Base-by-base conservation (phyloP, 2,329 filamentous ascomycete species). In the Paraphoma chrysanthemicola region DNA sequence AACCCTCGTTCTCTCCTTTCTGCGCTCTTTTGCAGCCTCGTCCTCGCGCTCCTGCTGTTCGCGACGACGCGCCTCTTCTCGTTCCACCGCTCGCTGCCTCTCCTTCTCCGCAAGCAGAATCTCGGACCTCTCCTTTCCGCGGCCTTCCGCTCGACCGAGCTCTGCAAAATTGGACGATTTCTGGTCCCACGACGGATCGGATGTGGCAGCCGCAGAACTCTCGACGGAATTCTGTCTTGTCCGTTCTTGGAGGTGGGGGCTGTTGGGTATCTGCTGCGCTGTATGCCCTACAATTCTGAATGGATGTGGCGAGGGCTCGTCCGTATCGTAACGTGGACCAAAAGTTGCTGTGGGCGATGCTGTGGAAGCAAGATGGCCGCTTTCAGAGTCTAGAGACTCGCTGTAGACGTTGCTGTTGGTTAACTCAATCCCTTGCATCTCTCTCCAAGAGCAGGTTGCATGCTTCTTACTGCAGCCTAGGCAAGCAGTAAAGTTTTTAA, bases 401-500 rank as follows among this genome's bases (percentile, higher is more conserved):
- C 70, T 74, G 54, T 71, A 68, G 39, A 69, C 62, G n/a, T 66
- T 68, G 54, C 70, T 71, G 54, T 58, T 63, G 3, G 67, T 57
- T 31, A 86, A 62, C 66, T 96, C 93, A 2, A 90, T 88, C 31
- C 91, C 87, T 14, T 86, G 88, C 16, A 95, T 86, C 44, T 90
- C 87, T 64, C 88, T 90, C 92, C 92, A 96, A 12, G 88, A 88
- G 74, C 92, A 96, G 68, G 93, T 93, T 17, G 91, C 91, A 72
- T 96, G 92, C 73, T 96, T 96, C 74, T 91, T 93, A 0, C 92
- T 96, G 75, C 92, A 96, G 18, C 91, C 92, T 75, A 90, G 87
- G 70, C 93, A 96, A 8, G 92, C 91, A 0, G 91, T 96, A 39
- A 95, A 81, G 60, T 96, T 91, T 77, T 96, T 96, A 45, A 93